Base-by-base conservation (phyloP, 345 rosid species). In the Eucalyptus brandiana region DNA sequence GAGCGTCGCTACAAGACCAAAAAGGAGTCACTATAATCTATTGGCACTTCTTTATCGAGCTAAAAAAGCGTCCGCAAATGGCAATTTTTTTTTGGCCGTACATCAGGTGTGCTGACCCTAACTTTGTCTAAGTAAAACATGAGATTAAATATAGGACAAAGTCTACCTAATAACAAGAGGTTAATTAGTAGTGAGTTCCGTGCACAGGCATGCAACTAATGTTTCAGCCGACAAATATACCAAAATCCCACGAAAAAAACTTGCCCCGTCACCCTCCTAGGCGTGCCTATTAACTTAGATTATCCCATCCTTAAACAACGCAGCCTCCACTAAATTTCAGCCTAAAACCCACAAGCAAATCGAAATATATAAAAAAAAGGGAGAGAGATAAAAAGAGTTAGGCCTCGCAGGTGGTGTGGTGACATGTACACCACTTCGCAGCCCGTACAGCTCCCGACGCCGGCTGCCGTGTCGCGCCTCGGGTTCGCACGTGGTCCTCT, bases 401-500 rank as follows among this genome's bases (percentile, higher is more conserved):
- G 90, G 90, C 90, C 89, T 67, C 45, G 49, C 62, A 86, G 60
- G 90, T 34, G 83, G 47, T 21, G 47, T 76, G 47, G 24, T 87
- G 86, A 89, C 88, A 86, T 86, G 83, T 34, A 65, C 80, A 56
- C 40, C 87, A 85, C 87, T n/a, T 32, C 14, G 48, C 34, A 54
- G 50, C 45, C 17, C 18, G 18, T 62, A 13, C 45, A 13, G 80
- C 65, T 86, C 87, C 49, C 60, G 7, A 88, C 47, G 50, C 34
- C 62, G 30, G 62, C 86, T 56, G 86, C 56, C 80, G 86, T 87
- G 86, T 65, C 50, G 54, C 28, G 11, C 87, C 15, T 56, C 81
- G 48, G 54, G 47, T 87, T 45, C 87, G 19, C 91, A 89, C 91
- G 85, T 89, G 91, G 91, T 87, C 87, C 53, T 87, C 91, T 30